These are phyloP conservation scores for Candida chilensis DNA, from an alignment of 805 yeast genomes.

Conservation along the genomic window DNA sequence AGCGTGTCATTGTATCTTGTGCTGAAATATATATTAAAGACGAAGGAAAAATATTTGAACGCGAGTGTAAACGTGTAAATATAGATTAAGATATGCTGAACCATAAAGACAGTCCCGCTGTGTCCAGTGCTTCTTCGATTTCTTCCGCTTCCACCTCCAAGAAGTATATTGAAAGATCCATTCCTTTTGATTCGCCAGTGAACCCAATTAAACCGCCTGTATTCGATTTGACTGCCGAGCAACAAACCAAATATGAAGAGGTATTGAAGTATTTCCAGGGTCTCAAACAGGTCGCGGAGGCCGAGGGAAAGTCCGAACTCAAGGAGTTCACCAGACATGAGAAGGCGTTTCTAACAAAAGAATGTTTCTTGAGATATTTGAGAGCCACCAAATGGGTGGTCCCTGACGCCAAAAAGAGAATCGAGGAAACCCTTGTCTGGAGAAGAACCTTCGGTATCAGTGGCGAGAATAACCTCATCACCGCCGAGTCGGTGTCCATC, in stretches of 20 bases:
- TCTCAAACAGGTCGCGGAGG: too few species aligned
- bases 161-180: slow-evolving; percentile 20
- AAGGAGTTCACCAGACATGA: slow-evolving; percentile 19
- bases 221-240: slow-evolving; percentile 36
- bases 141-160: slow-evolving; percentile 7
- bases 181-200: slow-evolving; percentile 28
- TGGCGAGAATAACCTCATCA: slow-evolving; percentile 15
- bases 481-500: slow-evolving; percentile 30
- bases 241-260: slow-evolving; percentile 49
- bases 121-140: slow-evolving; percentile 6
- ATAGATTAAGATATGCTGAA: too few species aligned
- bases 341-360: slow-evolving; percentile 38
- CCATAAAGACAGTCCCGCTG: neutral
- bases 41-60: too few species aligned
- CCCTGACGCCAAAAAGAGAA: slow-evolving; percentile 30
- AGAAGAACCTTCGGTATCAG: slow-evolving; percentile 44
- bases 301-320: too few species aligned
- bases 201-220: slow-evolving; percentile 20
- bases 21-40: too few species aligned
- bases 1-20: too few species aligned
- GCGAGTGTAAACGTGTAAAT: too few species aligned
- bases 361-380: slow-evolving; percentile 41
- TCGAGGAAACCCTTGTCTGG: slow-evolving; percentile 42
- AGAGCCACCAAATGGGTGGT: slow-evolving; percentile 44
- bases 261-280: slow-evolving; percentile 57